phyloP scores from a whole-genome alignment of 164 flowering plant species.

The Macadamia tetraphylla region DNA sequence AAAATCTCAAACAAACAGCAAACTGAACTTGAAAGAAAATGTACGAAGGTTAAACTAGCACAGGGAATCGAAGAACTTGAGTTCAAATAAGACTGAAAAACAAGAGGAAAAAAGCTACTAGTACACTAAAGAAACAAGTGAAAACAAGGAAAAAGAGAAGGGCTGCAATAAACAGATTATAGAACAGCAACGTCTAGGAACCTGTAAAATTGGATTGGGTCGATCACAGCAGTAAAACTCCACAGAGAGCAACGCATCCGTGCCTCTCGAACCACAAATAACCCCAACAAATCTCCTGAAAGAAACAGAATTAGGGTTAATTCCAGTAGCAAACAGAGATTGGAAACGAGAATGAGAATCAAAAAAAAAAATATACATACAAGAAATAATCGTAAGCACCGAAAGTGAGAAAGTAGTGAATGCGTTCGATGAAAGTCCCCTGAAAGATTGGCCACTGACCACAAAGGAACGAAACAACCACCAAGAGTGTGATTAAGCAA shows the following conservation, averaged over 20 bases:
- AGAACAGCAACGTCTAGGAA: slow-evolving; percentile 10
- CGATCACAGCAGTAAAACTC: slow-evolving; percentile 84
- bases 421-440: slow-evolving; percentile 60
- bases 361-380: slow-evolving; percentile 20
- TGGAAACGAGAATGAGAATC: background rate
- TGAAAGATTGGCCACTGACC: slow-evolving; percentile 93
- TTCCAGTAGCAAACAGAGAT: background rate
- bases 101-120: background rate
- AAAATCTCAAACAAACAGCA: too few species aligned
- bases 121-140: background rate
- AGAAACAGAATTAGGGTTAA: background rate
- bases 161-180: background rate
- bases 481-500: slow-evolving; percentile 49
- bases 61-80: background rate
- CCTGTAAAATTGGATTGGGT: slow-evolving; percentile 89
- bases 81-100: background rate
- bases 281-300: slow-evolving; percentile 56
- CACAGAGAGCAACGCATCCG: slow-evolving; percentile 46
- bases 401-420: slow-evolving; percentile 68
- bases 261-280: slow-evolving; percentile 57
- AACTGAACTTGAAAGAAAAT: too few species aligned
- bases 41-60: too few species aligned
- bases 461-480: slow-evolving; percentile 71
- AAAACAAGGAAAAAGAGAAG: background rate
- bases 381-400: slow-evolving; percentile 81